Evolutionary conservation across 345 rosid genomes (phyloP).

Genomic region (Acer campestre): DNA sequence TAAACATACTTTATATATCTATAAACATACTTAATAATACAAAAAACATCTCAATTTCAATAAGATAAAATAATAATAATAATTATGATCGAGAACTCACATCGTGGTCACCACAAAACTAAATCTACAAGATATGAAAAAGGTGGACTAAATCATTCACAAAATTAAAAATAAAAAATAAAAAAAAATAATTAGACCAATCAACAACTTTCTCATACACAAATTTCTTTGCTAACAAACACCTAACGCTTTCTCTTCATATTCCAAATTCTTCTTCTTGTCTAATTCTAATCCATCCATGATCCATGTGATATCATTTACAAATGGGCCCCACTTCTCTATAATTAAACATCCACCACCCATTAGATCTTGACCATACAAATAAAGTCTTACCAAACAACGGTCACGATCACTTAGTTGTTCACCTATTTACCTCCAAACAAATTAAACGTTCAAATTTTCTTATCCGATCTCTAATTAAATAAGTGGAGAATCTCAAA

Average conservation of each 20-base stretch:
- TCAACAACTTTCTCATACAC: too few species aligned
- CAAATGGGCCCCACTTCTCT: not conserved
- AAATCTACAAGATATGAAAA: not conserved
- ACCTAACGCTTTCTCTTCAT: not conserved
- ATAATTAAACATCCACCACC: not conserved
- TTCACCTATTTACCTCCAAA: not conserved
- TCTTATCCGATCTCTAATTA: not conserved
- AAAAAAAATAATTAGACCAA: not conserved
- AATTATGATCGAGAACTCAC: too few species aligned
- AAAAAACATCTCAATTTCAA: not conserved
- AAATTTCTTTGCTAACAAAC: not conserved
- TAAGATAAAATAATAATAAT: not conserved
- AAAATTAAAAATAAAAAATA: too few species aligned
- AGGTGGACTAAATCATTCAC: not conserved
- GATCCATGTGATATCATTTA: not conserved
- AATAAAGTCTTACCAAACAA: not conserved
- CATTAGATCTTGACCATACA: not conserved
- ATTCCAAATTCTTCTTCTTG: not conserved
- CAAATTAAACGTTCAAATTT: not conserved
- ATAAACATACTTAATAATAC: too few species aligned
- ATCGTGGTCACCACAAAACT: not conserved
- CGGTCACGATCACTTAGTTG: not conserved
- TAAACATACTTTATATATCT: too few species aligned
- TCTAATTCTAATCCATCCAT: not conserved
- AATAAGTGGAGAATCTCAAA: not conserved